These are phyloP conservation scores for Rhynchosporium agropyri DNA, from an alignment of 2,329 filamentous ascomycete genomes.

Conservation along the genomic window DNA sequence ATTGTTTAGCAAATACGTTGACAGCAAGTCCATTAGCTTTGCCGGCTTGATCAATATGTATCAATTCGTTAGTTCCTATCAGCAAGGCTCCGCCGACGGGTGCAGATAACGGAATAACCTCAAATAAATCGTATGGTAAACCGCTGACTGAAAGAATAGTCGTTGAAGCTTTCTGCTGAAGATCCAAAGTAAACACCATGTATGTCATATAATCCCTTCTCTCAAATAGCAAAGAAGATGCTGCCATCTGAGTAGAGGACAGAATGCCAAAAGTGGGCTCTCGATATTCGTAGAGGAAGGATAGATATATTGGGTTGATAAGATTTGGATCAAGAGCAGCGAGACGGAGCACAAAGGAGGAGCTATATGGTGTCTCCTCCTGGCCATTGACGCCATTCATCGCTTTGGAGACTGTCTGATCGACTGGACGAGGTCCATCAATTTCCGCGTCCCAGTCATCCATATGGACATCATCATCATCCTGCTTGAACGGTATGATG, in stretches of 20 bases:
- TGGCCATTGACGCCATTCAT: constrained; percentile 35
- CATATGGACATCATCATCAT: constrained; percentile 85
- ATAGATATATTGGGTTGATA: constrained; percentile 85
- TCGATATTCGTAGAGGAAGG: constrained; percentile 94
- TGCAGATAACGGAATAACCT: constrained; percentile 78
- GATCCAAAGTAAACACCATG: constrained; percentile 91
- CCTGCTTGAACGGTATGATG: constrained; percentile 88
- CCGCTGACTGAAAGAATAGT: constrained; percentile 84
- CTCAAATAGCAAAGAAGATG: constrained; percentile 71
- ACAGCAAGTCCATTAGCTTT: constrained; percentile 91
- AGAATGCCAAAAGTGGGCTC: constrained; percentile 97
- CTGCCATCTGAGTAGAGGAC: constrained; percentile 73
- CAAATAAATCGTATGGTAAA: constrained; percentile 84
- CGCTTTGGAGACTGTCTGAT: constrained; percentile 44
- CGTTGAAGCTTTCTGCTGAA: constrained; percentile 91
- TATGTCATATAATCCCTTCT: constrained; percentile 86
- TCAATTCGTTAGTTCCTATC: constrained; percentile 84
- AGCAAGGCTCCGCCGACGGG: constrained; percentile 89
- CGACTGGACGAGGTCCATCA: constrained; percentile 65
- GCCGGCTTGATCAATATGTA: constrained; percentile 94
- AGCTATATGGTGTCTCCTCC: constrained; percentile 72
- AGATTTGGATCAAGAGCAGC: constrained; percentile 86
- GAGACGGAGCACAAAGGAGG: constrained; percentile 91
- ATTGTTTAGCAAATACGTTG: constrained; percentile 83
- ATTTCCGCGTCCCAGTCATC: constrained; percentile 86